Conservation (phyloP, 768 basidiomycete genomes). For the Phylloporus sp. region DNA sequence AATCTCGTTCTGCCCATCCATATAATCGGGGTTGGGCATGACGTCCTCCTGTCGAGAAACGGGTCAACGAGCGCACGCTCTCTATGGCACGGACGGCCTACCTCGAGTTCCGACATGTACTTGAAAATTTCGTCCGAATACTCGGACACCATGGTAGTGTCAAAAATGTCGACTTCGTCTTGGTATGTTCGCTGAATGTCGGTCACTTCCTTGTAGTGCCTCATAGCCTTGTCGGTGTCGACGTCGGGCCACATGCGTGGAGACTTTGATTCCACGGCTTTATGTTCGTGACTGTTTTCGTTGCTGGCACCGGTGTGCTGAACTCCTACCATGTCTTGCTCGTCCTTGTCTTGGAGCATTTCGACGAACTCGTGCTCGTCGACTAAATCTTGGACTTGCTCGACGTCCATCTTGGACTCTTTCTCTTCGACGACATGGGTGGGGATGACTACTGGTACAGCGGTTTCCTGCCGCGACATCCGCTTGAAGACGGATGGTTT, state of each 20-base stretch:
- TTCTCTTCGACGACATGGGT: slow-evolving; percentile 41
- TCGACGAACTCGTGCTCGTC: slow-evolving; percentile 37
- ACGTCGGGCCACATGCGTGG: slow-evolving; percentile 71
- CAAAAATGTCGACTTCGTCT: slow-evolving; percentile 65
- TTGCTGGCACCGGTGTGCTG: slow-evolving; percentile 39
- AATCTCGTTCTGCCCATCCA: slow-evolving; percentile 90
- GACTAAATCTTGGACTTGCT: slow-evolving; percentile 32
- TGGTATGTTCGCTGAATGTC: slow-evolving; percentile 59
- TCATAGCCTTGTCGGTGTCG: slow-evolving; percentile 53
- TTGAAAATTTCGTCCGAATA: slow-evolving; percentile 98
- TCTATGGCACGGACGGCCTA: slow-evolving; percentile 31
- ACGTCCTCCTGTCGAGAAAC: slow-evolving; percentile 53
- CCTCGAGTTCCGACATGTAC: slow-evolving; percentile 94
- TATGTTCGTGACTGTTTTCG: slow-evolving; percentile 40
- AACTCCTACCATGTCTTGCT: slow-evolving; percentile 59
- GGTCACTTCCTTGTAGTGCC: slow-evolving; percentile 58
- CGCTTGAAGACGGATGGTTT: slow-evolving; percentile 36
- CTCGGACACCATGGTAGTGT: slow-evolving; percentile 94
- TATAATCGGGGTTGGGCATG: slow-evolving; percentile 92
- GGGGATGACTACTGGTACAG: slow-evolving; percentile 40
- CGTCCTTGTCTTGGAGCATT: slow-evolving; percentile 49
- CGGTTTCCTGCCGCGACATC: slow-evolving; percentile 39
- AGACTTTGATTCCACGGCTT: slow-evolving; percentile 36
- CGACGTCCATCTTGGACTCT: slow-evolving; percentile 62
- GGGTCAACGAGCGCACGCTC: slow-evolving; percentile 17